Conservation (phyloP, 768 basidiomycete genomes). For the Naganishia antarctica region DNA sequence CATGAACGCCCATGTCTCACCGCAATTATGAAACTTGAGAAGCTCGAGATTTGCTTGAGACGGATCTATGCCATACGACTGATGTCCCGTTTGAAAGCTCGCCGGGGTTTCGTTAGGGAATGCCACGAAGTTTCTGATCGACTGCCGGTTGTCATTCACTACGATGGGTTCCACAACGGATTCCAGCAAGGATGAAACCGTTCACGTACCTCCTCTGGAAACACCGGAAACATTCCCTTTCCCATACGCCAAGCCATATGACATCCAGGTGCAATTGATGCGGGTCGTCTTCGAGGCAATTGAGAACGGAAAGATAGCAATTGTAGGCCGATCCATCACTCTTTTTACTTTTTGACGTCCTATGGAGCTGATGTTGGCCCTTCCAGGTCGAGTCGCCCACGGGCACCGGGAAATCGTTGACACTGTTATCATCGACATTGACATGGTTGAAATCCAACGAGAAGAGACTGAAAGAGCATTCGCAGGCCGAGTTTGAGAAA, state of each 20-base stretch:
- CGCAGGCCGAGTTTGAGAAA: constrained; percentile 28
- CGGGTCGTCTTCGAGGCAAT: constrained; percentile 74
- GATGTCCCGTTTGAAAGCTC: no score
- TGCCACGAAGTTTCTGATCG: no score
- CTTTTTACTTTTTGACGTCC: not conserved
- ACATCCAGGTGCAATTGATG: constrained; percentile 84
- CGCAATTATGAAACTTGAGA: no score
- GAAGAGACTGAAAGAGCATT: constrained; percentile 31
- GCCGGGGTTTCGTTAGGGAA: no score
- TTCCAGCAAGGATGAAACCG: not conserved
- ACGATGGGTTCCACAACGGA: not conserved
- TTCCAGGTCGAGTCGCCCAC: constrained; percentile 47
- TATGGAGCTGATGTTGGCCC: not conserved
- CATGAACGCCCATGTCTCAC: no score
- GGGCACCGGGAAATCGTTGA: constrained; percentile 47
- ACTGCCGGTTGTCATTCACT: no score
- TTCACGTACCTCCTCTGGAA: constrained; percentile 50
- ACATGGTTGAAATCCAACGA: constrained; percentile 42
- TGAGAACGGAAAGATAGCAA: constrained; percentile 65
- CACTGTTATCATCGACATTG: constrained; percentile 44
- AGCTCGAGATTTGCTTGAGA: no score
- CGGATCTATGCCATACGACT: no score
- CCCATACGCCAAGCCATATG: constrained; percentile 75
- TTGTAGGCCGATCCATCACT: constrained; percentile 52
- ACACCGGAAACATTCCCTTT: constrained; percentile 72